Conservation (phyloP, 1,139 yeast species). For the Candida buenavistaensis region DNA sequence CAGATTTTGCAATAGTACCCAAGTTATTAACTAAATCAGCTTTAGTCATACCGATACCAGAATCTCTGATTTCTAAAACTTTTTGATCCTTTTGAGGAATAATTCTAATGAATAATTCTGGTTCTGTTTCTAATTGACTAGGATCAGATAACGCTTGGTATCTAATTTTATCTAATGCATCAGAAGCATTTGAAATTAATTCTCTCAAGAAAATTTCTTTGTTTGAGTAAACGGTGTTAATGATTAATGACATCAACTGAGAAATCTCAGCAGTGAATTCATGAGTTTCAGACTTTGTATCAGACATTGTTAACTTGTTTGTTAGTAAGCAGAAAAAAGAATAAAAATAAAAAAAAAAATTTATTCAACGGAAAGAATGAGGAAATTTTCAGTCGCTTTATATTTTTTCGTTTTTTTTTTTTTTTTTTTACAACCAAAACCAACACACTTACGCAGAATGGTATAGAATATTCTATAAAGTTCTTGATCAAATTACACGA, state of each 20-base stretch:
- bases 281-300: constrained; percentile 69
- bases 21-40: constrained; percentile 98
- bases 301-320: constrained; percentile 44
- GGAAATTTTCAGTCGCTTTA: too few species aligned
- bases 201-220: constrained; percentile 99
- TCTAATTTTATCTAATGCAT: constrained; percentile 88
- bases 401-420: constrained; percentile 6
- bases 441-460: too few species aligned
- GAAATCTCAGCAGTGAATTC: constrained; percentile 99
- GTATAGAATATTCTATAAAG: constrained; percentile 4
- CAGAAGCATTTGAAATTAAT: constrained; percentile 94
- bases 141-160: constrained; percentile 95
- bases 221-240: constrained; percentile 99
- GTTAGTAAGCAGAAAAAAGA: constrained; percentile 1
- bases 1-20: constrained; percentile 99
- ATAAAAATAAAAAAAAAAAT: neutral
- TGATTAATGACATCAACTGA: constrained; percentile 99
- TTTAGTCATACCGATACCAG: constrained; percentile 99
- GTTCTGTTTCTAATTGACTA: constrained; percentile 88
- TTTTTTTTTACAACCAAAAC: constrained; percentile 4
- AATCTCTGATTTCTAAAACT: constrained; percentile 95
- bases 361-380: neutral
- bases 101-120: constrained; percentile 94
- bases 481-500: neutral
- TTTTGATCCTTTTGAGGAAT: constrained; percentile 95